These are phyloP conservation scores for Talaromyces sp. DNA, from an alignment of 2,329 filamentous ascomycete species.

Conservation along the genomic window DNA sequence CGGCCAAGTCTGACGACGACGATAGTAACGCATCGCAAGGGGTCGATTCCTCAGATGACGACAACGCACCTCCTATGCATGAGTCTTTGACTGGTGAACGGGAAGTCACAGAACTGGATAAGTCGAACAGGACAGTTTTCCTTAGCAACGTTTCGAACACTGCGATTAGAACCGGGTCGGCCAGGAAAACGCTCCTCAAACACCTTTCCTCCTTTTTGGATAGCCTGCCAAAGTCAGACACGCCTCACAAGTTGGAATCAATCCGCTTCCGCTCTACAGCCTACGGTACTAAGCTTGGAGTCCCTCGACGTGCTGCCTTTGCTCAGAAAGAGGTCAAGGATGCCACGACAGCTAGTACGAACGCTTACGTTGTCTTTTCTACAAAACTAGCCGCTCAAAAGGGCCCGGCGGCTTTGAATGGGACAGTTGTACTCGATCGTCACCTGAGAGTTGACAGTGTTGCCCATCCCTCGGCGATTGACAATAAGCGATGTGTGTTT, in stretches of 20 bases:
- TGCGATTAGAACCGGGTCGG: slow-evolving; percentile 75
- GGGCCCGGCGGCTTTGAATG: slow-evolving; percentile 74
- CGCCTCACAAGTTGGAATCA: slow-evolving; percentile 73
- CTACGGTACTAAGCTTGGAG: slow-evolving; percentile 61
- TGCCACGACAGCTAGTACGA: slow-evolving; percentile 84
- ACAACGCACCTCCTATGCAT: slow-evolving; percentile 30
- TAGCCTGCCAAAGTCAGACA: slow-evolving; percentile 43
- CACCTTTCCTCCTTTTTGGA: slow-evolving; percentile 74
- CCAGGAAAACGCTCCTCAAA: slow-evolving; percentile 68
- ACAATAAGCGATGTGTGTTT: slow-evolving; percentile 88
- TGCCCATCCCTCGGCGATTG: slow-evolving; percentile 75
- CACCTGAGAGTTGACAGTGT: slow-evolving; percentile 89
- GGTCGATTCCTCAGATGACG: slow-evolving; percentile 18
- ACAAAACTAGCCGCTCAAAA: slow-evolving; percentile 68
- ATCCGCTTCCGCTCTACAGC: slow-evolving; percentile 91
- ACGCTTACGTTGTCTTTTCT: slow-evolving; percentile 89
- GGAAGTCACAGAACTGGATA: slow-evolving; percentile 61
- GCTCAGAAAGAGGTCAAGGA: slow-evolving; percentile 88
- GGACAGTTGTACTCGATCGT: slow-evolving; percentile 73
- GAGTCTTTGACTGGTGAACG: slow-evolving; percentile 31
- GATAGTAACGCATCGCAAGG: slow-evolving; percentile 26
- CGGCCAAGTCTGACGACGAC: slow-evolving; percentile 50
- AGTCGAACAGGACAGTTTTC: slow-evolving; percentile 85
- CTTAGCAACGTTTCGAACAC: slow-evolving; percentile 81
- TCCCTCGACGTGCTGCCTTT: slow-evolving; percentile 92